Evolutionary conservation across 495 filamentous ascomycete genomes (phyloP).

Genomic region (Physcia stellaris): DNA sequence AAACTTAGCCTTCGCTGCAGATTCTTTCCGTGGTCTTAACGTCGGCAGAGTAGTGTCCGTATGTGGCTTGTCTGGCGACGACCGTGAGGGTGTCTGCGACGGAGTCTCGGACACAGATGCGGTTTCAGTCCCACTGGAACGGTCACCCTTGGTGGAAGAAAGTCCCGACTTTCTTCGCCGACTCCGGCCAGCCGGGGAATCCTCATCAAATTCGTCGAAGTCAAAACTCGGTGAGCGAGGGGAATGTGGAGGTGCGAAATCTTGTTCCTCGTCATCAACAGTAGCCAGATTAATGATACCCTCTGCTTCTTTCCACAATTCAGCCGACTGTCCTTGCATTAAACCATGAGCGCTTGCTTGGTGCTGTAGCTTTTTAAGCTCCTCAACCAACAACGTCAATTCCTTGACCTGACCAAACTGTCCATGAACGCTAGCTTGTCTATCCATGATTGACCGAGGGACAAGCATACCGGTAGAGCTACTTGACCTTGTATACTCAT

Average conservation of each 20-base stretch:
- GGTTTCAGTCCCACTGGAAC: slow-evolving; percentile 3
- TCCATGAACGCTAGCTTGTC: slow-evolving; percentile 71
- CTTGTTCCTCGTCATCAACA: slow-evolving; percentile 59
- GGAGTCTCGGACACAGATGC: slow-evolving; percentile 4
- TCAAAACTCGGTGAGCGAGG: slow-evolving; percentile 39
- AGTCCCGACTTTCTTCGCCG: slow-evolving; percentile 8
- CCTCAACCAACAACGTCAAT: slow-evolving; percentile 66
- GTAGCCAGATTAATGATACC: slow-evolving; percentile 77
- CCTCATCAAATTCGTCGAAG: slow-evolving; percentile 47
- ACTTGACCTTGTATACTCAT: slow-evolving; percentile 16
- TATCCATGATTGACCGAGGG: slow-evolving; percentile 67
- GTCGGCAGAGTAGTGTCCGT: no score
- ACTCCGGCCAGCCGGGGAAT: slow-evolving; percentile 23
- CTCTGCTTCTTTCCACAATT: slow-evolving; percentile 75
- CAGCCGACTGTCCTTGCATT: slow-evolving; percentile 43
- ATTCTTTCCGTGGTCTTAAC: slow-evolving; percentile 29
- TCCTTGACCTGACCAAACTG: slow-evolving; percentile 82
- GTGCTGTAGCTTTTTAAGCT: slow-evolving; percentile 55
- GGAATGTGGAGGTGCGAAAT: slow-evolving; percentile 32
- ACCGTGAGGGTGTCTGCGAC: slow-evolving; percentile 4
- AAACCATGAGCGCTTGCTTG: slow-evolving; percentile 53
- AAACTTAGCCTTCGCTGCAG: slow-evolving; percentile 53
- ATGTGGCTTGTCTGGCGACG: slow-evolving; percentile 11
- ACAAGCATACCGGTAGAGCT: slow-evolving; percentile 50
- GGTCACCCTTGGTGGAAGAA: slow-evolving; percentile 9